These are phyloP conservation scores for Immersiporthe knoxdaviesiana DNA, from an alignment of 2,329 filamentous ascomycete species.

Conservation along the genomic window DNA sequence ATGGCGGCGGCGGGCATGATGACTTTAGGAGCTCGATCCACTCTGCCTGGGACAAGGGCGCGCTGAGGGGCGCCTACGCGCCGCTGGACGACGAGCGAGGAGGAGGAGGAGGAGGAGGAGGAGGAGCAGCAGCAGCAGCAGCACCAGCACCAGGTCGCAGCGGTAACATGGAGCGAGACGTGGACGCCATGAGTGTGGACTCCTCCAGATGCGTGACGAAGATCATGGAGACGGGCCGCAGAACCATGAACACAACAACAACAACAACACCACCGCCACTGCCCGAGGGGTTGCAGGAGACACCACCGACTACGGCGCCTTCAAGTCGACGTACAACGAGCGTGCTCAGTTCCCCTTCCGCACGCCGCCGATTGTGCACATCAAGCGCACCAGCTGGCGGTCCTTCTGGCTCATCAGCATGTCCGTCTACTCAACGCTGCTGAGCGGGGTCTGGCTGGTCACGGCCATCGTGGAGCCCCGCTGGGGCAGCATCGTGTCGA, in stretches of 20 bases:
- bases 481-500: slow-evolving; percentile 62
- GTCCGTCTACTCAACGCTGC: slow-evolving; percentile 65
- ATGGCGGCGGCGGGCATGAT: neutral
- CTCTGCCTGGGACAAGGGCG: slow-evolving; percentile 26
- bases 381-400: slow-evolving; percentile 48
- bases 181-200: slow-evolving; percentile 26
- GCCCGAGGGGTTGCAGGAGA: neutral
- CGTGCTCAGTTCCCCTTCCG: neutral
- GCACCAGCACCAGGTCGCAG: neutral
- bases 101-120: neutral
- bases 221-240: slow-evolving; percentile 5
- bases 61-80: slow-evolving; percentile 13
- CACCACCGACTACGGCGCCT: slow-evolving; percentile 12
- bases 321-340: slow-evolving; percentile 6
- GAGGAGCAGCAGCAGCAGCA: neutral
- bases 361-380: slow-evolving; percentile 13
- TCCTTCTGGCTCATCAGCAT: slow-evolving; percentile 50
- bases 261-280: no score
- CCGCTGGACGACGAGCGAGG: neutral
- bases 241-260: neutral
- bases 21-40: slow-evolving; percentile 24
- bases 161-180: neutral
- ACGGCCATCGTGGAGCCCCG: slow-evolving; percentile 64
- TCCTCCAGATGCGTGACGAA: slow-evolving; percentile 26
- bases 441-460: slow-evolving; percentile 69